Evolutionary conservation across 306 rosid genomes (phyloP).

Genomic region (Alnus glutinosa): DNA sequence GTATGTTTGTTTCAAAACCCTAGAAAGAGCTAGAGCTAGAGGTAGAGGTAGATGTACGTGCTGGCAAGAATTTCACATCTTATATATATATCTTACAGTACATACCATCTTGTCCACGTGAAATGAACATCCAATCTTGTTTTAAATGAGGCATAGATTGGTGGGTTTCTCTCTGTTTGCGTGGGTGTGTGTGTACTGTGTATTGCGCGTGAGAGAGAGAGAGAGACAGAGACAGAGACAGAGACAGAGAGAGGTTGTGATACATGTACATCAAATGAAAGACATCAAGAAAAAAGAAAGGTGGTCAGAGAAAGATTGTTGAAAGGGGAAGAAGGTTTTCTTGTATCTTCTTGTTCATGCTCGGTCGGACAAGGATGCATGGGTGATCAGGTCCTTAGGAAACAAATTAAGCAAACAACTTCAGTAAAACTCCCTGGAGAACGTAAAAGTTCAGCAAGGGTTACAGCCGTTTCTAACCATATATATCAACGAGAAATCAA

Average conservation of each 20-base stretch:
- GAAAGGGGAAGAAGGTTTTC: neutral
- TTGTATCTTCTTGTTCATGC: neutral
- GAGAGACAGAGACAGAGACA: neutral
- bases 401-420: too few species aligned
- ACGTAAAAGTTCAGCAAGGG: too few species aligned
- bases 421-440: too few species aligned
- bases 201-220: neutral
- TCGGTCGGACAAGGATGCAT: too few species aligned
- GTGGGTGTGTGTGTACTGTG: neutral
- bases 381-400: too few species aligned
- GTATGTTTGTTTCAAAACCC: conserved; percentile 23
- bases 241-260: neutral
- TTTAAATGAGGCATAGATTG: neutral
- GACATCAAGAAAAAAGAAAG: neutral
- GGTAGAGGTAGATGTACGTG: conserved; percentile 2
- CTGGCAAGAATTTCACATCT: conserved; percentile 38
- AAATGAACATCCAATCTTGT: conserved; percentile 36
- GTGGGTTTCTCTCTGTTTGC: neutral
- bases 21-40: conserved; percentile 3
- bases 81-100: conserved; percentile 36
- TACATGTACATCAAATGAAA: neutral
- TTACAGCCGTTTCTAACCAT: too few species aligned
- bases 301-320: neutral
- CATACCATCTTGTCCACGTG: conserved; percentile 49
- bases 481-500: neutral